phyloP scores from a whole-genome alignment of 2,329 filamentous ascomycete species.

The Chaetomium strumarium region DNA sequence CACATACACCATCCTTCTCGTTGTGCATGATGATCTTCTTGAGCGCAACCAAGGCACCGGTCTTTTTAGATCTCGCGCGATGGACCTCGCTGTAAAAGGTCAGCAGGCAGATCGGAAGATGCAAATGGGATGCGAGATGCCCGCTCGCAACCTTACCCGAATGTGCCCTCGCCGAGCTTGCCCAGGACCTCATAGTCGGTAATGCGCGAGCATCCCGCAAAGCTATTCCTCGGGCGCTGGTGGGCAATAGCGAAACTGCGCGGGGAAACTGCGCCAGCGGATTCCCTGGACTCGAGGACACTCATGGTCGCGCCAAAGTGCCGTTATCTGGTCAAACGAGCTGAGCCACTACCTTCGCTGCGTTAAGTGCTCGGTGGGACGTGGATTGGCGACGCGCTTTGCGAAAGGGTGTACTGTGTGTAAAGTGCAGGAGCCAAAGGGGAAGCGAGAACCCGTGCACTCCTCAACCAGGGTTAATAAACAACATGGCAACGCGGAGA shows the following conservation, averaged over 20 bases:
- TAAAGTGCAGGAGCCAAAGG: background rate
- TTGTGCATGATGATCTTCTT: conserved; percentile 99
- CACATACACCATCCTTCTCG: conserved; percentile 84
- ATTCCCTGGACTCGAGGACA: conserved; percentile 17
- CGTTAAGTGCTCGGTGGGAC: background rate
- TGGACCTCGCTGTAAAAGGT: conserved; percentile 66
- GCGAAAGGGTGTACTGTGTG: background rate
- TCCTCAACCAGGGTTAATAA: conserved; percentile 15
- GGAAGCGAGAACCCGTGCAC: conserved; percentile 5
- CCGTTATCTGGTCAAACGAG: background rate
- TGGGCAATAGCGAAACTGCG: conserved; percentile 52
- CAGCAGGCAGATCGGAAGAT: conserved; percentile 19
- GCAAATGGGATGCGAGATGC: background rate
- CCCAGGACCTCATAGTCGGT: conserved; percentile 71
- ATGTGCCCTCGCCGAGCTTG: conserved; percentile 91
- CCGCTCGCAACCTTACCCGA: conserved; percentile 58
- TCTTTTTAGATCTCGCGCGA: conserved; percentile 73
- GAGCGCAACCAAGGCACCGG: conserved; percentile 71
- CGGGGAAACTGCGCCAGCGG: conserved; percentile 38
- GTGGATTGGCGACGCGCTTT: background rate
- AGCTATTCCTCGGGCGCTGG: conserved; percentile 53
- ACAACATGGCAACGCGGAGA: conserved; percentile 12
- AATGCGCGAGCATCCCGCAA: conserved; percentile 79
- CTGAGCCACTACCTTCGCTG: background rate
- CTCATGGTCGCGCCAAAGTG: conserved; percentile 21